Conservation (phyloP, 2,329 filamentous ascomycete genomes). For the Cucurbitaria berberidis region DNA sequence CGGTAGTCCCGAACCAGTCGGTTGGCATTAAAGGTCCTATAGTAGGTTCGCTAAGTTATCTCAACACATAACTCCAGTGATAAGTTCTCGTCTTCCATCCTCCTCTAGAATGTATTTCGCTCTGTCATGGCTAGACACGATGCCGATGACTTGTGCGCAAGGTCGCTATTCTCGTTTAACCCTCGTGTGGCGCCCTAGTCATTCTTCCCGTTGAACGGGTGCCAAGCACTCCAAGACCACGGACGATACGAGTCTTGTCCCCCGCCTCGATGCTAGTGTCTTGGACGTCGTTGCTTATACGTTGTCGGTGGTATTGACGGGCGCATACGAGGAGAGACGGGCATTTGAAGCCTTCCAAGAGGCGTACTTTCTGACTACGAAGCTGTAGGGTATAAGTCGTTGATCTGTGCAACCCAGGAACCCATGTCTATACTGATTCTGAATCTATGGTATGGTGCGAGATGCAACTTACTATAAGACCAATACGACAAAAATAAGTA, state of each 20-base stretch:
- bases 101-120: not conserved
- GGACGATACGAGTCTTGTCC: slow-evolving; percentile 1
- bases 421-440: not conserved
- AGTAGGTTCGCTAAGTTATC: slow-evolving; percentile 9
- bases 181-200: not conserved
- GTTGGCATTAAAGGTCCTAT: slow-evolving; percentile 13
- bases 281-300: slow-evolving; percentile 10
- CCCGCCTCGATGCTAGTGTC: not conserved
- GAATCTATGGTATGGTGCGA: slow-evolving; percentile 8
- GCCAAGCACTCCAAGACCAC: not conserved
- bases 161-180: too few species aligned
- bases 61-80: not conserved
- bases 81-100: not conserved
- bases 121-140: too few species aligned
- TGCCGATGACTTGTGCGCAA: too few species aligned
- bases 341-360: slow-evolving; percentile 28
- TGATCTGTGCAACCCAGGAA: not conserved
- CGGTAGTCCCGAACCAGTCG: slow-evolving; percentile 6
- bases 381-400: slow-evolving; percentile 29
- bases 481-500: slow-evolving; percentile 24
- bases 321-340: slow-evolving; percentile 20
- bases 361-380: slow-evolving; percentile 24
- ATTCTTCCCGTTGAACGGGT: not conserved
- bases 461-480: slow-evolving; percentile 31
- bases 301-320: slow-evolving; percentile 24